Percentiles rank a stretch among this genome's conserved stretches.
These are phyloP conservation scores for Neoboletus subvelutipes DNA, from an alignment of 768 basidiomycete species.

Conservation along the genomic window DNA sequence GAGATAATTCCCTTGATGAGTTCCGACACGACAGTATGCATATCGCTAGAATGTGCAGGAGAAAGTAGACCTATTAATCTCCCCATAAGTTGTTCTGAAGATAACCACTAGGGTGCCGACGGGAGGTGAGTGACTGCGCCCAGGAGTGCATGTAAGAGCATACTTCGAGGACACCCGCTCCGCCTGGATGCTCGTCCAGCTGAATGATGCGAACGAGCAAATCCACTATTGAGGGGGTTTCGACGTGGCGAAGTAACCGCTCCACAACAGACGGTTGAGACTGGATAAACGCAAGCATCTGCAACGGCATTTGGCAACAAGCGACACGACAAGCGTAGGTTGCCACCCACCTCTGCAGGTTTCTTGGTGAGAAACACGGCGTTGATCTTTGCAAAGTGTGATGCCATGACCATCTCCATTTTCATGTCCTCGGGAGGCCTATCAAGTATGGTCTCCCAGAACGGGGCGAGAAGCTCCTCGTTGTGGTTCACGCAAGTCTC, in stretches of 20 bases:
- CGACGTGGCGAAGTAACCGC: slow-evolving; percentile 80
- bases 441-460: slow-evolving; percentile 90
- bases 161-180: slow-evolving; percentile 85
- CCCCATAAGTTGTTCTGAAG: slow-evolving; percentile 77
- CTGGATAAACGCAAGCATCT: slow-evolving; percentile 95
- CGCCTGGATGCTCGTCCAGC: slow-evolving; percentile 80
- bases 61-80: slow-evolving; percentile 81
- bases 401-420: slow-evolving; percentile 81
- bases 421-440: slow-evolving; percentile 83
- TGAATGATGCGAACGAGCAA: slow-evolving; percentile 88
- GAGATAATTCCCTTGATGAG: slow-evolving; percentile 93
- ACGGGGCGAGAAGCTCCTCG: slow-evolving; percentile 73
- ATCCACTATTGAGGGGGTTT: slow-evolving; percentile 89
- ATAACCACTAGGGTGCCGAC: slow-evolving; percentile 74
- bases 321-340: slow-evolving; percentile 17
- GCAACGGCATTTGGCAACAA: slow-evolving; percentile 18
- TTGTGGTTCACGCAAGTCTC: slow-evolving; percentile 79
- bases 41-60: slow-evolving; percentile 67
- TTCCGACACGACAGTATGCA: slow-evolving; percentile 86
- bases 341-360: slow-evolving; percentile 73
- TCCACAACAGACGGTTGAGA: slow-evolving; percentile 78
- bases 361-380: slow-evolving; percentile 85
- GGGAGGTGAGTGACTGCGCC: slow-evolving; percentile 29
- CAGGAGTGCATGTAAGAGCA: slow-evolving; percentile 41
- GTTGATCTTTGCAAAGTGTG: slow-evolving; percentile 94